These are phyloP conservation scores for Cyanidioschyzon merolae DNA, from an alignment of 23 red algal genomes.

Conservation along the genomic window DNA sequence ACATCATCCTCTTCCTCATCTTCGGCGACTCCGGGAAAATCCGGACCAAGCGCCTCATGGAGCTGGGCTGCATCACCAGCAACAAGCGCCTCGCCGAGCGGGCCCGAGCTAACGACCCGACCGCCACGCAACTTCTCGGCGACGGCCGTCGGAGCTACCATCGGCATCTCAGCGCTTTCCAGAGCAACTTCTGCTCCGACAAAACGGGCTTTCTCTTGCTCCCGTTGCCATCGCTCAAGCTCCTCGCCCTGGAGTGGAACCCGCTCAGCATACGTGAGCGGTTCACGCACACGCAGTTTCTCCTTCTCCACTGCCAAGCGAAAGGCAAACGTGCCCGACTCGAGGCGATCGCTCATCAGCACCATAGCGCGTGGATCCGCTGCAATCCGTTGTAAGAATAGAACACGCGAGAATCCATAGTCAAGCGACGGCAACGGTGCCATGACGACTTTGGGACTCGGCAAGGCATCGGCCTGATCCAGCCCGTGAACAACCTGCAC, in stretches of 20 bases:
- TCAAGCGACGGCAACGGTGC: slow-evolving; percentile 64
- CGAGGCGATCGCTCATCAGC: slow-evolving; percentile 52
- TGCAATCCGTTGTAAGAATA: slow-evolving; percentile 42
- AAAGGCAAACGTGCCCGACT: slow-evolving; percentile 51
- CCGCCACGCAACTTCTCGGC: background rate
- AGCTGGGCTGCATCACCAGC: background rate
- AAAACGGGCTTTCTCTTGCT: background rate
- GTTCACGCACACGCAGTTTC: background rate
- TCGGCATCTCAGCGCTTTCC: background rate
- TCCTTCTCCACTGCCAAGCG: slow-evolving; percentile 21
- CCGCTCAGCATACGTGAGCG: slow-evolving; percentile 7
- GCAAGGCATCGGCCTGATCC: slow-evolving; percentile 43
- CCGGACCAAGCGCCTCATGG: background rate
- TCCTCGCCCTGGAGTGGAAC: slow-evolving; percentile 56
- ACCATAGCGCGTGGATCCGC: slow-evolving; percentile 34
- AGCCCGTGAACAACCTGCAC: slow-evolving; percentile 46
- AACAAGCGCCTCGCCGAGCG: background rate
- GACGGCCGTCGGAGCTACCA: background rate
- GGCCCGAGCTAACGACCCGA: background rate
- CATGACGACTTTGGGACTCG: slow-evolving; percentile 72
- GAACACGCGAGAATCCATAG: slow-evolving; percentile 48
- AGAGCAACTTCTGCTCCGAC: background rate
- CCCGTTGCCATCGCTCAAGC: slow-evolving; percentile 35
- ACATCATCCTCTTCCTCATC: slow-evolving; percentile 1
- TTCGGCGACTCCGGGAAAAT: background rate